Evolutionary conservation across 306 rosid species (phyloP).

Genomic region (Cucurbita ficifolia): DNA sequence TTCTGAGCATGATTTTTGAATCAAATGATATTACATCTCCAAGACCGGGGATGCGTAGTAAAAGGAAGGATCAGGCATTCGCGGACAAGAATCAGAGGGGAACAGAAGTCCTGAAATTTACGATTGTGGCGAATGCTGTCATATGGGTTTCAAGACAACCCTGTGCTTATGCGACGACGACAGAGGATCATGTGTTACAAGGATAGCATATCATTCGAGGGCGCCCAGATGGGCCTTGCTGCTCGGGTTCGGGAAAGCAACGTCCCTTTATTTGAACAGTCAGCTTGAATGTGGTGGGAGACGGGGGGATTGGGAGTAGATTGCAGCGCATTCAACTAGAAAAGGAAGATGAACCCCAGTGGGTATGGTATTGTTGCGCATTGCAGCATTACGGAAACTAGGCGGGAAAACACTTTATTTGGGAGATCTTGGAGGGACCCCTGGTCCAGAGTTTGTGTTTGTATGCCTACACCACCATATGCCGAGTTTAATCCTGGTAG

Average conservation of each 20-base stretch:
- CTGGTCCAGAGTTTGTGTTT: slow-evolving; percentile 20
- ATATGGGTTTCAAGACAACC: too few species aligned
- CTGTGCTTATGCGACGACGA: too few species aligned
- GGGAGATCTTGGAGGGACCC: slow-evolving; percentile 54
- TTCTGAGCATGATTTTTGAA: too few species aligned
- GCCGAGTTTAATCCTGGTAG: slow-evolving; percentile 7
- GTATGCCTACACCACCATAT: slow-evolving; percentile 27
- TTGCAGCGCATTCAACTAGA: slow-evolving; percentile 44
- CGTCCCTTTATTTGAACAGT: slow-evolving; percentile 26
- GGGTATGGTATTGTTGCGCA: slow-evolving; percentile 46
- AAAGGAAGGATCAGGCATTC: too few species aligned
- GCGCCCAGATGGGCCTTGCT: too few species aligned
- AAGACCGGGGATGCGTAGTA: too few species aligned
- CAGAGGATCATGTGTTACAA: too few species aligned
- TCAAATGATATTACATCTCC: too few species aligned
- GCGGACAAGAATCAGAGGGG: too few species aligned
- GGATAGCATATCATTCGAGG: too few species aligned
- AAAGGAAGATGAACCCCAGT: background rate
- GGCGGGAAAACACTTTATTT: slow-evolving; percentile 13
- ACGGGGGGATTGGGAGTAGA: slow-evolving; percentile 12
- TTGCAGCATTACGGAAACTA: slow-evolving; percentile 24
- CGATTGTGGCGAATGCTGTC: too few species aligned
- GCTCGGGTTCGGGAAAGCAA: slow-evolving; percentile 38
- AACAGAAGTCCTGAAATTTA: too few species aligned
- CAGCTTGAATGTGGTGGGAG: slow-evolving; percentile 14